Evolutionary conservation across 495 filamentous ascomycete species (phyloP), one percentile per base, ranked within the genome.

Genomic region (Trichocladium antarcticum): DNA sequence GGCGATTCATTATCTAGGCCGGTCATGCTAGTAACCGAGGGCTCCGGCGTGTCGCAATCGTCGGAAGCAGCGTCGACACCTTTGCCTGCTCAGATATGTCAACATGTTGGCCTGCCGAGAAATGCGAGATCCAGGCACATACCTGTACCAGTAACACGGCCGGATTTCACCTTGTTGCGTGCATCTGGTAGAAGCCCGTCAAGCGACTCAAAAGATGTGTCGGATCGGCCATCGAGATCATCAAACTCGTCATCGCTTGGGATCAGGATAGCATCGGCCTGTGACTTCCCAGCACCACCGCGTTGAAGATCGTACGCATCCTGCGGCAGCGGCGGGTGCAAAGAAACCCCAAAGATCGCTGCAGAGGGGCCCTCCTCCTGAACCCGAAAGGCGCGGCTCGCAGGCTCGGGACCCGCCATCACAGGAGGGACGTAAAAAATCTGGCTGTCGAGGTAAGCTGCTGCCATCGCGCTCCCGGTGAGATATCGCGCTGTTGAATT

Each of bases 51-150:
- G 47, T 57, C 37, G 50, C 31, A 44, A 40, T 54, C 36, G 29
- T 45, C 29, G 28, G 37, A 43, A 49, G 41, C 49, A 45, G 54
- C 47, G 44, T 57, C 38, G 36, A 57, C 42, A 49, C 39, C 21
- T 36, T 55, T 50, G 45, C 39, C 57, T 60, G 51, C 54, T 55
- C 28, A 50, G 45, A 27, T 20, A 35, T 51, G 47, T 54, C 37
- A 57, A 45, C 20, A 22, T 45, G 19, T 38, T 45, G 27, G 40
- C 43, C 45, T 46, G 24, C 46, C 45, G 8, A 56, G 43, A 16
- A 22, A 53, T 53, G 31, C 44, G 57, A 56, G 38, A 59, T 42
- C n/a, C 11, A 54, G 53, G 53, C 45, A 58, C 34, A 52, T 46
- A 54, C 55, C 49, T 50, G 47, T 53, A 59, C 32, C 37, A 42